Evolutionary conservation across 2,329 filamentous ascomycete genomes (phyloP).

Genomic region (Pseudogymnoascus sp.): DNA sequence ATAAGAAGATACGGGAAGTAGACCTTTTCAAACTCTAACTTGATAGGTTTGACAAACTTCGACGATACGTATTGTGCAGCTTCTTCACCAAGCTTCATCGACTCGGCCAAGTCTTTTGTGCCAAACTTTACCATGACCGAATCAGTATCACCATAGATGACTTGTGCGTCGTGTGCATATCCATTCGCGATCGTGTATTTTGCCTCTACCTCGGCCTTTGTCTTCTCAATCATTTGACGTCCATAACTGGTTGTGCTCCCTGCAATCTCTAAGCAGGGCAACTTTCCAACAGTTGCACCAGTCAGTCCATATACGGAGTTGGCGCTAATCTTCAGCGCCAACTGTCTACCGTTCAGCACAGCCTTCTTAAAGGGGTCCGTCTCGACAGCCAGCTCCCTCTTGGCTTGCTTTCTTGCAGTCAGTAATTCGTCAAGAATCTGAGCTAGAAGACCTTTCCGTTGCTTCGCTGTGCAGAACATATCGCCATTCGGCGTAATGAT

Average conservation of each 20-base stretch:
- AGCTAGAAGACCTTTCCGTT: constrained; percentile 83
- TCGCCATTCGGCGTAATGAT: constrained; percentile 94
- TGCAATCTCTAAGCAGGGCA: constrained; percentile 90
- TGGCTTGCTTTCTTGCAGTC: constrained; percentile 87
- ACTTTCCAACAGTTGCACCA: constrained; percentile 89
- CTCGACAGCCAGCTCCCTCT: constrained; percentile 79
- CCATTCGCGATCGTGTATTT: constrained; percentile 90
- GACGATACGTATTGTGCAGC: constrained; percentile 80
- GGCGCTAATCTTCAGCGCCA: constrained; percentile 92
- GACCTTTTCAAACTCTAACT: constrained; percentile 98
- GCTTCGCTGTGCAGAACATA: constrained; percentile 79
- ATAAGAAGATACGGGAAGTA: constrained; percentile 97
- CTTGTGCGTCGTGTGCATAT: constrained; percentile 87
- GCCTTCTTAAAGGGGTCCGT: constrained; percentile 97
- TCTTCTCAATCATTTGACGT: constrained; percentile 98
- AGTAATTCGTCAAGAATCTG: constrained; percentile 95
- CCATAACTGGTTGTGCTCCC: constrained; percentile 96
- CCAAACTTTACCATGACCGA: constrained; percentile 99
- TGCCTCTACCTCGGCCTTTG: constrained; percentile 88
- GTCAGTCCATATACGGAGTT: constrained; percentile 98
- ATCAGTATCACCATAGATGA: constrained; percentile 98
- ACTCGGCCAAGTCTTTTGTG: constrained; percentile 73
- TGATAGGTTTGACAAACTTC: constrained; percentile 95
- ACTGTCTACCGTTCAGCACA: constrained; percentile 90
- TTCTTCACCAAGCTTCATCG: constrained; percentile 94